Base-by-base conservation (phyloP, 2,329 filamentous ascomycete species). In the Ophiocordyceps sinensis region DNA sequence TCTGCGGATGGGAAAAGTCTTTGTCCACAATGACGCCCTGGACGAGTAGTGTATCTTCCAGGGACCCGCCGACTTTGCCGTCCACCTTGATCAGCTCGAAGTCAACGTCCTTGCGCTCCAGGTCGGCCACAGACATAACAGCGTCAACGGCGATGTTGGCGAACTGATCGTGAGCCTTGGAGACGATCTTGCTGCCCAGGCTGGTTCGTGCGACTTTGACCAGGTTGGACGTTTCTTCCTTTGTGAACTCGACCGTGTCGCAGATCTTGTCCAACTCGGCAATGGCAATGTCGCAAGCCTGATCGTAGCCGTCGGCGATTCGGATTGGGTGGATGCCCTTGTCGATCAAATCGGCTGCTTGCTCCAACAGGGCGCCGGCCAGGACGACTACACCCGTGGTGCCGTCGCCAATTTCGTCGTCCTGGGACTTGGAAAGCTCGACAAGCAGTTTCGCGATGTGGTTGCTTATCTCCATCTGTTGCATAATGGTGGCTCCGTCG, bases 21-120 rank as follows among this genome's bases (percentile, higher is more conserved):
- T 98, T 98, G 76, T 98, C 91, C 62, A 98, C 77, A 61, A 98
- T 94, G 50, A 98, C 91, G 61, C 91, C 91, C 68, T 96, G 93
- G 53, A 98, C 89, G 36, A 98, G 78, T 28, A 96, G 67, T 6
- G 88, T 85, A 63, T 98, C 91, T 64, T 96, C 89, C 15, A 98
- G 74, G 26, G 89, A 67, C 45, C 93, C 91, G 53, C 91, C 91
- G 30, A 96, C 87, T 71, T 98, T 98, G 55, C 91, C 89, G 56
- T 98, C 91, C 40, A 98, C 89, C 74, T 98, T 98, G 71, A 98
- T 98, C 52, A 98, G 68, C 68, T 98, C 91, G 58, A 98, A 98
- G 60, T 98, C 88, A 45, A 98, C 93, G 57, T 98, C 91, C 66
- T 87, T 94, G 49, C 88, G 82, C 59, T 95, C 86, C 42, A 98